phyloP scores from a whole-genome alignment of 2,329 filamentous ascomycete genomes.

The Aplosporella prunicola region DNA sequence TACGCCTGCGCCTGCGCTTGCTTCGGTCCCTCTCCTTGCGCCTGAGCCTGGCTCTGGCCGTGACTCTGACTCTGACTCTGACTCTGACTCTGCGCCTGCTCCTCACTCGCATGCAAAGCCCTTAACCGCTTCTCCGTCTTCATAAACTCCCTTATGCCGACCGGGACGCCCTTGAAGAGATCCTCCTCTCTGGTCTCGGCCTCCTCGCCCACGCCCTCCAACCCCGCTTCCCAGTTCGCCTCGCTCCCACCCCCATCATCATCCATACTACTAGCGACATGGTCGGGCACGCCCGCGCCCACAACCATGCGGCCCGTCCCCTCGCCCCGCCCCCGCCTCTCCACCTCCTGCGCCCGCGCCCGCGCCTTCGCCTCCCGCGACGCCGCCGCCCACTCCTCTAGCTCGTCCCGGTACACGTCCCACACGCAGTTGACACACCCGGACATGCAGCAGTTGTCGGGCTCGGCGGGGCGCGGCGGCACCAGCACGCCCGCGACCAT shows the following conservation, averaged over 20 bases:
- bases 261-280: conserved; percentile 57
- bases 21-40: too few relatives aligned
- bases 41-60: too few relatives aligned
- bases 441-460: conserved; percentile 98
- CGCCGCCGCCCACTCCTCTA: conserved; percentile 75
- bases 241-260: conserved; percentile 71
- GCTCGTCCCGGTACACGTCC: conserved; percentile 82
- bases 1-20: too few relatives aligned
- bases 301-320: conserved; percentile 27
- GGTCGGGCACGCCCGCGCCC: conserved; percentile 33
- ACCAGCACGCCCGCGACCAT: conserved; percentile 71
- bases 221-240: conserved; percentile 48
- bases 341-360: conserved; percentile 38
- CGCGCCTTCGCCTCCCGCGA: conserved; percentile 53
- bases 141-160: conserved; percentile 96
- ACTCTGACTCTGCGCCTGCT: too few relatives aligned
- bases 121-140: conserved; percentile 87
- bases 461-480: conserved; percentile 76
- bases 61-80: too few relatives aligned
- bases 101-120: conserved; percentile 56
- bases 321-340: conserved; percentile 19
- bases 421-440: conserved; percentile 97
- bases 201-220: conserved; percentile 20
- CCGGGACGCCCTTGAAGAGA: conserved; percentile 70
- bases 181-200: conserved; percentile 45